Conservation (phyloP, 768 basidiomycete species). For the Piloderma croceum region DNA sequence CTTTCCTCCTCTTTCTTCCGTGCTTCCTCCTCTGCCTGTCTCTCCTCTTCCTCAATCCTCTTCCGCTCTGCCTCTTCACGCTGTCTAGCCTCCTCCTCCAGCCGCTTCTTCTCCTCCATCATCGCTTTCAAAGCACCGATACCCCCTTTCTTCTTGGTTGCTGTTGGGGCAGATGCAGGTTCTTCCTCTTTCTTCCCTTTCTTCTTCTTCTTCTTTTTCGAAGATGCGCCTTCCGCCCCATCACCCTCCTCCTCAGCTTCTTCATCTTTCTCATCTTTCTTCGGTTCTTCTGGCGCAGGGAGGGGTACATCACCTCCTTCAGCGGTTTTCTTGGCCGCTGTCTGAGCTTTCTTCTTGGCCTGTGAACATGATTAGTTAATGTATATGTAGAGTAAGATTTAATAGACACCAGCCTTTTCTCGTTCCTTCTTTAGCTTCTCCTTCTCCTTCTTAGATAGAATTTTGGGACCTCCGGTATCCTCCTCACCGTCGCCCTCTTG, state of each 20-base stretch:
- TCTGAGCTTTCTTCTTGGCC: slow-evolving; percentile 95
- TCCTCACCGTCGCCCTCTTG: slow-evolving; percentile 41
- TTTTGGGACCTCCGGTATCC: slow-evolving; percentile 52
- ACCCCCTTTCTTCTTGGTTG: slow-evolving; percentile 68
- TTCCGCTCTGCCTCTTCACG: slow-evolving; percentile 71
- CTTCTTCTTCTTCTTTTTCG: slow-evolving; percentile 89
- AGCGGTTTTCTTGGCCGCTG: slow-evolving; percentile 70
- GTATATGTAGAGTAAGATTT: slow-evolving; percentile 5
- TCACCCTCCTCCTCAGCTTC: slow-evolving; percentile 54
- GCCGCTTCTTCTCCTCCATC: slow-evolving; percentile 86
- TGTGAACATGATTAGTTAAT: slow-evolving; percentile 26
- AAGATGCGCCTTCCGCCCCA: slow-evolving; percentile 44
- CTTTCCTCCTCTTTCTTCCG: slow-evolving; percentile 76
- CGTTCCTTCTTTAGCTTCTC: slow-evolving; percentile 95
- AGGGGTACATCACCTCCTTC: slow-evolving; percentile 27
- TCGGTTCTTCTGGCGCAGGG: slow-evolving; percentile 28
- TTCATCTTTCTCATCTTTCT: slow-evolving; percentile 61
- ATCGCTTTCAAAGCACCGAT: slow-evolving; percentile 82
- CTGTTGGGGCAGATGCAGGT: slow-evolving; percentile 32
- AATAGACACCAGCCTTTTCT: slow-evolving; percentile 65
- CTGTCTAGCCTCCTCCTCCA: slow-evolving; percentile 78
- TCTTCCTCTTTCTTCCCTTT: slow-evolving; percentile 40
- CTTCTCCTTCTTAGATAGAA: slow-evolving; percentile 94
- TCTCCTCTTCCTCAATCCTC: slow-evolving; percentile 88
- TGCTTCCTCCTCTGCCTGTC: slow-evolving; percentile 70